Evolutionary conservation across 192 early-diverging fungal genomes (phyloP), one percentile per base, ranked within the genome.

Genomic region (Backusella australiensis): DNA sequence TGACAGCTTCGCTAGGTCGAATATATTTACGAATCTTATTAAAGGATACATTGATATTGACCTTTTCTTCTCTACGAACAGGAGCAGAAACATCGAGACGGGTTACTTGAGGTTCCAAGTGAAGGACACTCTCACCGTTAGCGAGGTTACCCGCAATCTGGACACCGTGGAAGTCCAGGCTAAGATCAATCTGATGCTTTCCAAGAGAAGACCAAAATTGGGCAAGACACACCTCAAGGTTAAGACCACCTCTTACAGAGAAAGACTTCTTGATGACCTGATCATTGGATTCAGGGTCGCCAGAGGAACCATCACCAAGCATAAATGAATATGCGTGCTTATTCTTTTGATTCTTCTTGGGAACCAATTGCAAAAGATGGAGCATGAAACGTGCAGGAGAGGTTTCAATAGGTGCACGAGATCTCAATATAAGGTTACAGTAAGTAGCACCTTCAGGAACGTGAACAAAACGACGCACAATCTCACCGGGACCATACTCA

Each of bases 181-280:
- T 85, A 12, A 96, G 78, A 34, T 90, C 88, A 11, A 97, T 81
- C 32, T 82, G 80, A 75, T 95, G 92, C 14, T 83, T 77, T 34
- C 89, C 95, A 34, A 92, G 82, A 72, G 89, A 87, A 56, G 90
- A 92, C 96, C 98, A 99, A 83, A 94, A 97, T 80, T 96, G 96
- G 2, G 95, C 95, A 41, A 98, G 69, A 46, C 72, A 81, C 36
- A 95, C 85, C 81, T 99, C 96, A 34, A 97, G 79, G 26, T 93
- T 95, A 5, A 83, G 85, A 34, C 89, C 88, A 75, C 92, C 89
- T 52, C 88, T 71, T 6, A 97, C 92, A 53, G 87, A 87, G 72
- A 90, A 85, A 19, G 77, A 74, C 67, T 84, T 89, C 26, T 66
- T 80, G 38, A 86, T 80, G 8, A 88, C 85, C 75, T 90, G 90